A percentile compares a stretch with the other conserved stretches of the same genome.
Conservation (phyloP, 768 basidiomycete species). For the Pholiota microspora region DNA sequence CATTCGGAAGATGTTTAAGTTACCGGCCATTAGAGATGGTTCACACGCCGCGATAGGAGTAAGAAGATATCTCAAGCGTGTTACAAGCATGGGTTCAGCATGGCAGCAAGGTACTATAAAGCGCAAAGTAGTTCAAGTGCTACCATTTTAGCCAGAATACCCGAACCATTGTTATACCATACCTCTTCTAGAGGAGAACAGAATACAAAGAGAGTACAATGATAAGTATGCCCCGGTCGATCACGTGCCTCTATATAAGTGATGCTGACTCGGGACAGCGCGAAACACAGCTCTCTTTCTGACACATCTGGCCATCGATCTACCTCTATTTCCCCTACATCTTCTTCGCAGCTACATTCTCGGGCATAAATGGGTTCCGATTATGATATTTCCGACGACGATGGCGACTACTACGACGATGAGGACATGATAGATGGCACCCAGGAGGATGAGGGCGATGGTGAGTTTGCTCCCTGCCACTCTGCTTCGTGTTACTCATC, state of each 20-base stretch:
- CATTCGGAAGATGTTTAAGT: too few relatives aligned
- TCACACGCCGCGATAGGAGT: too few relatives aligned
- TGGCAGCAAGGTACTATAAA: too few relatives aligned
- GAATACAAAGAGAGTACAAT: not conserved
- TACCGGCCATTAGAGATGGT: too few relatives aligned
- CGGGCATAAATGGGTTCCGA: conserved; percentile 68
- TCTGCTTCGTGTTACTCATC: not conserved
- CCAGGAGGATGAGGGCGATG: conserved; percentile 44
- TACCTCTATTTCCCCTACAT: not conserved
- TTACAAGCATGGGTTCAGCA: too few relatives aligned
- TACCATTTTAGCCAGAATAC: too few relatives aligned
- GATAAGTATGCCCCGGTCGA: not conserved
- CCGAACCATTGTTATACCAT: too few relatives aligned
- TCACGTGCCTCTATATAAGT: conserved; percentile 6
- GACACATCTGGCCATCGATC: conserved; percentile 7
- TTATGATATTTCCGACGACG: conserved; percentile 70
- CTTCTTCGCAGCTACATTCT: too few relatives aligned
- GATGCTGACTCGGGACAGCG: conserved; percentile 3
- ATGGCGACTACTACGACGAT: conserved; percentile 64
- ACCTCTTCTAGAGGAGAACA: not conserved
- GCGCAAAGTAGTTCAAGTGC: too few relatives aligned
- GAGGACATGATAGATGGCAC: conserved; percentile 70
- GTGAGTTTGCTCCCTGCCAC: conserved; percentile 27
- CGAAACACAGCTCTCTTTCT: conserved; percentile 3
- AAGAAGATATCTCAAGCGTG: too few relatives aligned